Evolutionary conservation across 768 basidiomycete species (phyloP).

Genomic region (Leccinum subgranulosum): DNA sequence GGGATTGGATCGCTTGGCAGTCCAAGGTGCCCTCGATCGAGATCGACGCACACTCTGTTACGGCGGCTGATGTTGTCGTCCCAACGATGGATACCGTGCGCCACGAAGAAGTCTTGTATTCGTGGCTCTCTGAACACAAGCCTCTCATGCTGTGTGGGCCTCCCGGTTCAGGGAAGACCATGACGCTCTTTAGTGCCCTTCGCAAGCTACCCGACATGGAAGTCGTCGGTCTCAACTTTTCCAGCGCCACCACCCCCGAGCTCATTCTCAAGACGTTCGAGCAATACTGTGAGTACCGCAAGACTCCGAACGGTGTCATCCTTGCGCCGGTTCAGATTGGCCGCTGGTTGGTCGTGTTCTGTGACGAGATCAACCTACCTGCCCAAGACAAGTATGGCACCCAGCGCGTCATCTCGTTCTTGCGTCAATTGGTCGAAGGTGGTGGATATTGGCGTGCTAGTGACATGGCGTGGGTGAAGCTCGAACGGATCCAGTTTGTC

Average conservation of each 20-base stretch:
- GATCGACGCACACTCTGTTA: slow-evolving; percentile 94
- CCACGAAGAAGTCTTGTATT: slow-evolving; percentile 97
- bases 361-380: no score
- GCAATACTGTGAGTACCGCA: slow-evolving; percentile 98
- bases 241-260: slow-evolving; percentile 96
- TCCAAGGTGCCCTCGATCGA: slow-evolving; percentile 63
- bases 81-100: slow-evolving; percentile 98
- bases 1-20: slow-evolving; percentile 92
- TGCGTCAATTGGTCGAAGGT: no score
- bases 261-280: slow-evolving; percentile 99
- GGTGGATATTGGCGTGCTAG: no score
- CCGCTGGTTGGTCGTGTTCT: no score
- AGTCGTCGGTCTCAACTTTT: slow-evolving; percentile 98
- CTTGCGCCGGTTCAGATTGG: no score
- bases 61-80: slow-evolving; percentile 93
- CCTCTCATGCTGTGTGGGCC: slow-evolving; percentile 98
- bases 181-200: slow-evolving; percentile 97
- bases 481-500: no score
- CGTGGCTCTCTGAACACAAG: slow-evolving; percentile 98
- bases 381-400: no score
- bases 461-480: no score
- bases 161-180: slow-evolving; percentile 99
- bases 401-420: no score
- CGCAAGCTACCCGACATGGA: slow-evolving; percentile 98
- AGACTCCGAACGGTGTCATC: slow-evolving; percentile 46